Base-by-base conservation (phyloP, 306 rosid genomes). In the Fragaria nilgerrensis region DNA sequence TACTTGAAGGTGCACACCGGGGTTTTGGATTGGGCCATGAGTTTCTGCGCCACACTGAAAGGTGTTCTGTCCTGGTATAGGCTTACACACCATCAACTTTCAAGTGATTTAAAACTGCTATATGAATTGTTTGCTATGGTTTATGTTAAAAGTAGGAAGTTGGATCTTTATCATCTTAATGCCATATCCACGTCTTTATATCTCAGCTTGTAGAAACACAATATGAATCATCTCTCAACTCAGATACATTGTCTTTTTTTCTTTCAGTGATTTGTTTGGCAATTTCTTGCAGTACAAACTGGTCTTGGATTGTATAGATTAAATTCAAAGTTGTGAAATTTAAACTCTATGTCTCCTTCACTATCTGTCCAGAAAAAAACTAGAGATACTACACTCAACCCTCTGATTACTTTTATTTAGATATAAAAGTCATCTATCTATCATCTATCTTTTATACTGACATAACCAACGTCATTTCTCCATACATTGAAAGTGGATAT, bases 21-120 rank as follows among this genome's bases (percentile, higher is more conserved):
- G 98, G 98, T 77, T 95, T 95, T 59, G 98, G 98, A 81, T 87
- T 90, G 84, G 97, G 97, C 74, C 98, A 95, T 20, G 97, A 92
- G 84, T 92, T 95, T 88, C 93, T 95, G 63, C 85, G 96, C 43
- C 97, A 92, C 88, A 89, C 97, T 44, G 97, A 95, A 82, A 90
- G 98, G 87, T 95, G 98, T 87, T 90, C 98, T 65, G 88, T 91
- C 20, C 85, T 95, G 97, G 98, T 95, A 89, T 68, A 82, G 47
- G 64, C 58, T 81, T 75, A 52, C 5, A 49, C 56, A 55, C 79
- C 66, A 22, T 73, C 86, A 68, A 44, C 64, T 58, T 20, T 59
- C 77, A 50, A 75, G 47, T 73, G 20, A 41, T 72, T 45, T 41
- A 22, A 11, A 53, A 55, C 11, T 56, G 48, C 16, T 25, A 27